phyloP scores from a whole-genome alignment of 495 filamentous ascomycete genomes.

The Xylaria curta region DNA sequence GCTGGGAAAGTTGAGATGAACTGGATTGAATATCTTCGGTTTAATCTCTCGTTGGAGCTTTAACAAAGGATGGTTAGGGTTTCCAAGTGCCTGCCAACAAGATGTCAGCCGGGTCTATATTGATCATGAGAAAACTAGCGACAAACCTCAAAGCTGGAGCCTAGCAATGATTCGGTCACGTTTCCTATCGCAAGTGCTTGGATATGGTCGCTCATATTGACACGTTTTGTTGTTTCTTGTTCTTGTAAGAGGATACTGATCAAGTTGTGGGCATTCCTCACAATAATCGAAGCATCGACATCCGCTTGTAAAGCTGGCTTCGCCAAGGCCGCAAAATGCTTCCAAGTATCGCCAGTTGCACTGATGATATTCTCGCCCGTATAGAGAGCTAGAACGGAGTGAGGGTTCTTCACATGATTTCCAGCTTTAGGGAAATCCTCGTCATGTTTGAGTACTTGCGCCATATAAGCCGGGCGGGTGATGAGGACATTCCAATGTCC shows the following conservation, averaged over 20 bases:
- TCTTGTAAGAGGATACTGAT: slow-evolving; percentile 19
- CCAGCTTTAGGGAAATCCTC: slow-evolving; percentile 52
- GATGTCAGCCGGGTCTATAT: background rate
- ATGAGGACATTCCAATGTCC: slow-evolving; percentile 19
- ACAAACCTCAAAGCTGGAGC: slow-evolving; percentile 26
- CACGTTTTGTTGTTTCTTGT: background rate
- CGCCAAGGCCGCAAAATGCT: slow-evolving; percentile 45
- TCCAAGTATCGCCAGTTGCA: slow-evolving; percentile 41
- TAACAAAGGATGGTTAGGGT: slow-evolving; percentile 17
- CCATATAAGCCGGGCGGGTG: slow-evolving; percentile 45
- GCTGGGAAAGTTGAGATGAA: slow-evolving; percentile 48
- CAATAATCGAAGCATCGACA: slow-evolving; percentile 27
- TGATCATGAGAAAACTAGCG: background rate
- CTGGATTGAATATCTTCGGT: slow-evolving; percentile 46
- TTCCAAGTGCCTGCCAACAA: background rate
- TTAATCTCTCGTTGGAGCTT: slow-evolving; percentile 41
- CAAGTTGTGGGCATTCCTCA: slow-evolving; percentile 26
- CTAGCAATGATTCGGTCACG: slow-evolving; percentile 26
- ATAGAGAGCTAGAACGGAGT: slow-evolving; percentile 49
- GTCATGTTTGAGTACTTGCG: slow-evolving; percentile 56
- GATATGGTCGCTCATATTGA: background rate
- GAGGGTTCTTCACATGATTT: slow-evolving; percentile 56
- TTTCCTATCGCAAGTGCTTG: slow-evolving; percentile 29
- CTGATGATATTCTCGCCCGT: slow-evolving; percentile 49
- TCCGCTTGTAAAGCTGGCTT: slow-evolving; percentile 46